phyloP scores from a whole-genome alignment of 176 grass and related monocot genomes.

The Ampelocalamus luodianensis region DNA sequence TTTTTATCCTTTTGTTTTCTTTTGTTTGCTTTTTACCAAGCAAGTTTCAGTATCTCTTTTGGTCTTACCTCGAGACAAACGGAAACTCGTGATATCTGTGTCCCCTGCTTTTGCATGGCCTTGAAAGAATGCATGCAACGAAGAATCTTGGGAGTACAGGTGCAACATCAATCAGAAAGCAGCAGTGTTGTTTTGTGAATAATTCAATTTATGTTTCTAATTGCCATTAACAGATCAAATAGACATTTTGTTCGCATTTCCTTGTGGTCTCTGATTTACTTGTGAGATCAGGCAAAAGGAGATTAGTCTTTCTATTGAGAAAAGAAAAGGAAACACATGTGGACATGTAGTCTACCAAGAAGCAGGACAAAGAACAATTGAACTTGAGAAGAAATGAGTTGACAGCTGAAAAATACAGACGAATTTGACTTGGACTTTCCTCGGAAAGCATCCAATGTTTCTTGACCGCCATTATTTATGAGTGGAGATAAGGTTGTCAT shows the following conservation, averaged over 20 bases:
- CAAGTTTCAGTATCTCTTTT: slow-evolving; percentile 53
- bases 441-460: slow-evolving; percentile 51
- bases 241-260: neutral
- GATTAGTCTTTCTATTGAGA: neutral
- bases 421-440: slow-evolving; percentile 35
- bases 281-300: neutral
- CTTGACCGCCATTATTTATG: slow-evolving; percentile 44
- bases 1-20: slow-evolving; percentile 42
- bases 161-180: slow-evolving; percentile 56
- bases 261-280: neutral
- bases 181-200: slow-evolving; percentile 23
- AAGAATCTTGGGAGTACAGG: slow-evolving; percentile 64
- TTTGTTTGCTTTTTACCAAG: slow-evolving; percentile 50
- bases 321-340: neutral
- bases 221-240: neutral
- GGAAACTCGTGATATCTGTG: slow-evolving; percentile 62
- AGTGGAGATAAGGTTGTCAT: slow-evolving; percentile 22
- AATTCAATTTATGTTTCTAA: neutral
- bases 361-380: slow-evolving; percentile 47
- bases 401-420: slow-evolving; percentile 57
- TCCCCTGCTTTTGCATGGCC: slow-evolving; percentile 61
- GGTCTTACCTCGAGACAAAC: slow-evolving; percentile 52
- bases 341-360: neutral
- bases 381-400: slow-evolving; percentile 51
- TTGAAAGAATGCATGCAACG: slow-evolving; percentile 55